Conservation (phyloP, 2,329 filamentous ascomycete species). For the Annulohypoxylon truncatum region DNA sequence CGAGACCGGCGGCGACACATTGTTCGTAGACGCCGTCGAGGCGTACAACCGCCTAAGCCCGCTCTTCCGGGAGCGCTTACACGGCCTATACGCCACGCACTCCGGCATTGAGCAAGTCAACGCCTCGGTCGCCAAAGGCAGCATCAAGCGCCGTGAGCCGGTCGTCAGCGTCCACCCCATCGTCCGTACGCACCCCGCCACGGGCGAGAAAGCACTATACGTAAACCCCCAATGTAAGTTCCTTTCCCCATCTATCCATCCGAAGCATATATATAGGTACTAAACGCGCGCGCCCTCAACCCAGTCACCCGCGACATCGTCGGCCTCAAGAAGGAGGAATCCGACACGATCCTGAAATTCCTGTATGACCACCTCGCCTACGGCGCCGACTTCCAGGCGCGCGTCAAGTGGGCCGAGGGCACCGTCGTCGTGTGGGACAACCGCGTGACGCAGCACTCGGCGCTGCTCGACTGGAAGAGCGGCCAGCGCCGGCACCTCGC, state of each 20-base stretch:
- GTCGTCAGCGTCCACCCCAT: conserved; percentile 80
- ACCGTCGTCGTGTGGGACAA: conserved; percentile 92
- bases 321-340: conserved; percentile 88
- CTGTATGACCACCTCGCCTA: conserved; percentile 79
- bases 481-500: conserved; percentile 83
- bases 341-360: conserved; percentile 80
- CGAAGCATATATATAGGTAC: neutral
- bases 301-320: conserved; percentile 82
- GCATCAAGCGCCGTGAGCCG: conserved; percentile 80
- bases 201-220: conserved; percentile 85
- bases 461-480: conserved; percentile 83
- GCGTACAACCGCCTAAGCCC: conserved; percentile 86
- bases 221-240: conserved; percentile 83
- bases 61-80: conserved; percentile 80
- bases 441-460: conserved; percentile 81
- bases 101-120: conserved; percentile 85
- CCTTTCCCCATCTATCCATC: neutral
- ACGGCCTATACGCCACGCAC: conserved; percentile 83
- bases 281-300: conserved; percentile 15
- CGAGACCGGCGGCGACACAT: conserved; percentile 82
- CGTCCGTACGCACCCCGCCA: conserved; percentile 82
- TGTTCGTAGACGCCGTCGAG: conserved; percentile 82
- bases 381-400: conserved; percentile 77
- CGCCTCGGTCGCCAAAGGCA: conserved; percentile 72
- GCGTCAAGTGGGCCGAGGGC: conserved; percentile 81